These are phyloP conservation scores for Quercus ilex DNA, from an alignment of 306 rosid species.

Conservation along the genomic window DNA sequence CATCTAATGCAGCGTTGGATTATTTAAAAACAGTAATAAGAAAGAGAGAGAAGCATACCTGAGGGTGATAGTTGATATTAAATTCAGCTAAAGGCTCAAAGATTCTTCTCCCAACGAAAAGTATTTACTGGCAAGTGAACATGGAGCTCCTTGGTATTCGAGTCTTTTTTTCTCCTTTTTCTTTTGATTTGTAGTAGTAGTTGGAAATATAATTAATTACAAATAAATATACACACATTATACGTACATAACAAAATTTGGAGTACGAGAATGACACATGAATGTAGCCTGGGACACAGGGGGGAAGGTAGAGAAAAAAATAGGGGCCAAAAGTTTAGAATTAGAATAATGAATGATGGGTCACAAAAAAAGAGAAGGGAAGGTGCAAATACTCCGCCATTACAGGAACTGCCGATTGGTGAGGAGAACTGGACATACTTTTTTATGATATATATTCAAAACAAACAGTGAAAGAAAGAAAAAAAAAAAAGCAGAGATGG, in stretches of 20 bases:
- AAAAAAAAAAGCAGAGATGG: constrained; percentile 18
- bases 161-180: neutral
- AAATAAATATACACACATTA: too few relatives aligned
- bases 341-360: neutral
- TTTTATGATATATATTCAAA: neutral
- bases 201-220: neutral
- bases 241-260: neutral
- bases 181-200: neutral
- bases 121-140: neutral
- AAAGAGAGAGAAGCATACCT: neutral
- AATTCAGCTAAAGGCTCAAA: neutral
- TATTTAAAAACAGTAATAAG: neutral
- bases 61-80: neutral
- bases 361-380: neutral
- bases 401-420: constrained; percentile 10
- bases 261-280: neutral
- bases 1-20: neutral
- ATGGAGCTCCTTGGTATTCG: neutral
- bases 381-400: constrained; percentile 15
- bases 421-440: neutral
- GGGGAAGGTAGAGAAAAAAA: neutral
- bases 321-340: neutral
- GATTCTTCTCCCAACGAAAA: neutral
- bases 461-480: neutral
- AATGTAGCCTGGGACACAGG: neutral